Evolutionary conservation across 305 asterid species (phyloP), one percentile per base, ranked within the genome.

Genomic region (Nicotiana rustica): DNA sequence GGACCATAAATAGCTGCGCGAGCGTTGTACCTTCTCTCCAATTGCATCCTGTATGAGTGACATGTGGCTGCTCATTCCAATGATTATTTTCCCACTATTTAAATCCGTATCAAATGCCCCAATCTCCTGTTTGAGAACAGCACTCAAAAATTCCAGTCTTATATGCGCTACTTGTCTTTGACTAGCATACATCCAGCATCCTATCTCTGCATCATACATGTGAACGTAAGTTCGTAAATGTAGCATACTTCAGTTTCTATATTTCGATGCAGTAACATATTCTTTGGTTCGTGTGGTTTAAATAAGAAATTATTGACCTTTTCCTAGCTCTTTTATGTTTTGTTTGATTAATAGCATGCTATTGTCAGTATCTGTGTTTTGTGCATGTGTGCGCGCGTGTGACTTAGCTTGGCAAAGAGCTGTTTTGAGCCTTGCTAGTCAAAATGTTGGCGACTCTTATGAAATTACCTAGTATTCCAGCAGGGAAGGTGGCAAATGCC

Each of bases 141-240:
- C 86, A 82, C 78, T 87, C 14, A 93, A 89, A 83, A 85, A 94
- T 21, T 89, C 83, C 78, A 94, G 75, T 91, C 98, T 88, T 55
- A 92, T 70, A 52, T 92, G 91, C 17, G 90, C 82, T 52, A 90
- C 95, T 86, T 94, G 97, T 70, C 98, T 90, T 79, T 94, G 93
- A 81, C 98, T 93, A 83, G 96, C 84, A 77, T 94, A 91, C 96
- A 93, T 94, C 98, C 97, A 94, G 87, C 98, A 92, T 84, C 97
- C 97, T 69, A 92, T 83, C 90, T 94, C 98, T 94, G 94, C 90
- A 59, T 29, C 73, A 73, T 70, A 71, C 66, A 64, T 25, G 2
- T 69, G 41, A 18, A 62, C 44, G 66, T 56, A 52, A 55, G 29
- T 25, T 21, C 41, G 9, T 25, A 21, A 47, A 18, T 3, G 25